Percentiles rank a stretch among this genome's conserved stretches.
Evolutionary conservation across 1,284 basidiomycete species (phyloP).

Genomic region (Leccinum pallidistipes): DNA sequence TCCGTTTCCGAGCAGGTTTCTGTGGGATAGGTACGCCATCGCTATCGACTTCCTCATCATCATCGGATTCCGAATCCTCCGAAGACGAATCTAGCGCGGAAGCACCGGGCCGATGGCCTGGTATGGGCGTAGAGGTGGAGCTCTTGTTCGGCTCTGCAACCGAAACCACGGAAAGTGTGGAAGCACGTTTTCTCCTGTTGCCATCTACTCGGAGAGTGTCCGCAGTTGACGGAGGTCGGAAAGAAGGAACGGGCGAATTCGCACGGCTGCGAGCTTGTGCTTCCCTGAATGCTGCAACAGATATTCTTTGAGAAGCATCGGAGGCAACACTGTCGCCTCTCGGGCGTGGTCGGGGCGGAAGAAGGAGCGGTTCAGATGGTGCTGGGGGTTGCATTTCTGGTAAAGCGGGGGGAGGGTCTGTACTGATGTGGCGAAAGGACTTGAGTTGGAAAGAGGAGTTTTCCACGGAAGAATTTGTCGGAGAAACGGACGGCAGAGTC

Average conservation of each 20-base stretch:
- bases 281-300: conserved; percentile 76
- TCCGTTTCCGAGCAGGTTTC: conserved; percentile 23
- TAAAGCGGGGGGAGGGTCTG: conserved; percentile 32
- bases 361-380: conserved; percentile 15
- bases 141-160: conserved; percentile 16
- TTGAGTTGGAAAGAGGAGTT: conserved; percentile 59
- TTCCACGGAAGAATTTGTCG: conserved; percentile 18
- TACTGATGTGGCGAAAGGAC: conserved; percentile 64
- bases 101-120: conserved; percentile 19
- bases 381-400: conserved; percentile 31
- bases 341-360: conserved; percentile 44
- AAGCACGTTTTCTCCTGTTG: conserved; percentile 29
- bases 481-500: conserved; percentile 20
- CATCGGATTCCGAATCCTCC: conserved; percentile 31
- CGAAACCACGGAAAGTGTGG: conserved; percentile 30
- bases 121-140: conserved; percentile 9
- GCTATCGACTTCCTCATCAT: conserved; percentile 36
- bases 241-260: conserved; percentile 59
- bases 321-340: conserved; percentile 60
- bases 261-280: conserved; percentile 63
- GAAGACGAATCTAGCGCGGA: conserved; percentile 28
- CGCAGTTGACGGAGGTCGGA: conserved; percentile 36
- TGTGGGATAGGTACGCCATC: conserved; percentile 30
- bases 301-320: conserved; percentile 68
- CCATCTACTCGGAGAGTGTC: conserved; percentile 34